These are phyloP conservation scores for Pichia scutulata DNA, from an alignment of 805 yeast genomes.

Conservation along the genomic window DNA sequence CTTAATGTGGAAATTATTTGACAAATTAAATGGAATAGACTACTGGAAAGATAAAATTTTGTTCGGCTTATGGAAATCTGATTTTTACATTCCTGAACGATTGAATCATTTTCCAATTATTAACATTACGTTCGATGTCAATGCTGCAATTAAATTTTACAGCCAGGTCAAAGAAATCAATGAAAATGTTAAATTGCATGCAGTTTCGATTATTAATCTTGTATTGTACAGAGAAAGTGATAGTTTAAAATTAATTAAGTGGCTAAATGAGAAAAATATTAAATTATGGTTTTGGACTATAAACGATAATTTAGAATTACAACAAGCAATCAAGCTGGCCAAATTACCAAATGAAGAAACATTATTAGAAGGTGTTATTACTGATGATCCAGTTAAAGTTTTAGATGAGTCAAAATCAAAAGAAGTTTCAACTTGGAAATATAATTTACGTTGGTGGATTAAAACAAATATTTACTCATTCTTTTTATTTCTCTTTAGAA, in stretches of 20 bases:
- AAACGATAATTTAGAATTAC: slow-evolving; percentile 21
- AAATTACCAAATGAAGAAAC: slow-evolving; percentile 2
- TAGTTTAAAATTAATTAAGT: slow-evolving; percentile 13
- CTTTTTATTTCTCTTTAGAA: slow-evolving; percentile 16
- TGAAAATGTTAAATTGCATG: slow-evolving; percentile 15
- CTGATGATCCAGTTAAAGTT: slow-evolving; percentile 17
- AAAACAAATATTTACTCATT: slow-evolving; percentile 12
- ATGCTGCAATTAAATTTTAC: slow-evolving; percentile 18
- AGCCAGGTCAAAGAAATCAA: slow-evolving; percentile 11
- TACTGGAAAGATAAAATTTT: slow-evolving; percentile 30
- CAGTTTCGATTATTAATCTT: slow-evolving; percentile 20
- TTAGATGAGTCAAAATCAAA: background rate
- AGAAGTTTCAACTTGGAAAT: slow-evolving; percentile 3
- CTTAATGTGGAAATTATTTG: slow-evolving; percentile 20
- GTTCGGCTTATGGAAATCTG: slow-evolving; percentile 31
- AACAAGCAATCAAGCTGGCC: slow-evolving; percentile 13
- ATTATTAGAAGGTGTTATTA: slow-evolving; percentile 16
- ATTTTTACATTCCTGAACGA: slow-evolving; percentile 22
- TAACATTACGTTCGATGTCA: slow-evolving; percentile 25
- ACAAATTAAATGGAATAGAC: slow-evolving; percentile 15
- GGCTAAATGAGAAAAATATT: slow-evolving; percentile 15
- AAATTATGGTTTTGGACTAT: slow-evolving; percentile 33
- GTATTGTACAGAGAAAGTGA: slow-evolving; percentile 17
- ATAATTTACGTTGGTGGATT: slow-evolving; percentile 11
- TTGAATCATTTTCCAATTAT: slow-evolving; percentile 22